Conservation (phyloP, 805 yeast species). For the Saturnispora serradocipensis region DNA sequence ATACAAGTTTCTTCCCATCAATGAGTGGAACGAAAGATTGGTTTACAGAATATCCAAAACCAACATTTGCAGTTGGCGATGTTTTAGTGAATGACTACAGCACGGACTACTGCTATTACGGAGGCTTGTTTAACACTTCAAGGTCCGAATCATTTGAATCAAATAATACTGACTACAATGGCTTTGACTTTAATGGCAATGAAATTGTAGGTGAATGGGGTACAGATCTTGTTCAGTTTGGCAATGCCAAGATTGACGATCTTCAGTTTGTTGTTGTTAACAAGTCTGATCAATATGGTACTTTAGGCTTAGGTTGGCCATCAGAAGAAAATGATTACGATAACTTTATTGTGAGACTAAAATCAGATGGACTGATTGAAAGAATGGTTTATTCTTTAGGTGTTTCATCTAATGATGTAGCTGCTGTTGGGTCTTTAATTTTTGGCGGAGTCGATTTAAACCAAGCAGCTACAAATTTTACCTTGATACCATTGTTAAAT, state of each 20-base stretch:
- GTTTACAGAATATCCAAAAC: constrained; percentile 9
- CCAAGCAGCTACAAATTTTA: constrained; percentile 38
- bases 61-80: constrained; percentile 7
- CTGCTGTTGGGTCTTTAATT: constrained; percentile 29
- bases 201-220: constrained; percentile 42
- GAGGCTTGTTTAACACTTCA: constrained; percentile 35
- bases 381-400: constrained; percentile 46
- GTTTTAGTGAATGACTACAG: constrained; percentile 9
- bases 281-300: constrained; percentile 47
- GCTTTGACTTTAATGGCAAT: constrained; percentile 35
- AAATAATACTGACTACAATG: constrained; percentile 29
- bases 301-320: constrained; percentile 57
- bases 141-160: constrained; percentile 27
- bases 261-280: constrained; percentile 65
- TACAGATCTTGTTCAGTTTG: constrained; percentile 44
- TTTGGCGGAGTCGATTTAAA: constrained; percentile 62
- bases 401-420: constrained; percentile 33
- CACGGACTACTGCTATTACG: constrained; percentile 26
- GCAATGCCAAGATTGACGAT: constrained; percentile 34
- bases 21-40: constrained; percentile 3
- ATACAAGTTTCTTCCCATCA: constrained; percentile 8
- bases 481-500: constrained; percentile 14
- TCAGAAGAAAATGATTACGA: constrained; percentile 32
- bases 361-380: constrained; percentile 42
- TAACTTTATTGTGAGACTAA: constrained; percentile 55